These are phyloP conservation scores for Picea sitchensis DNA, from an alignment of 75 land plant species.

Conservation along the genomic window DNA sequence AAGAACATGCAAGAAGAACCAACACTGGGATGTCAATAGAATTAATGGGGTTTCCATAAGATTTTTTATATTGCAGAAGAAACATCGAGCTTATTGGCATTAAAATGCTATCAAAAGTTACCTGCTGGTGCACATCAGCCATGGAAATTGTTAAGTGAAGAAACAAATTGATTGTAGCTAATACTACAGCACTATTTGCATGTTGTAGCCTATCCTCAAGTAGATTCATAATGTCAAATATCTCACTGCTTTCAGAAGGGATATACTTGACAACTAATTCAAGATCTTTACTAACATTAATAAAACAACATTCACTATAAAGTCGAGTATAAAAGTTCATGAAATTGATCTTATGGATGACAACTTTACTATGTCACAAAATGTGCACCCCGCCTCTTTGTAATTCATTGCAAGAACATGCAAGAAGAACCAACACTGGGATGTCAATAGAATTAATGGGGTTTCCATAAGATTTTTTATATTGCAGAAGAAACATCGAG, in stretches of 20 bases:
- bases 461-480: neutral
- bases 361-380: neutral
- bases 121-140: slow-evolving; percentile 99
- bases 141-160: slow-evolving; percentile 93
- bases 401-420: too few species aligned
- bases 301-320: neutral
- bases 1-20: neutral
- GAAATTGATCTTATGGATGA: neutral
- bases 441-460: neutral
- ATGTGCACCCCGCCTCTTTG: neutral
- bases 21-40: neutral
- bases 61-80: neutral
- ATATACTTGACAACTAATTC: slow-evolving; percentile 87
- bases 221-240: slow-evolving; percentile 97
- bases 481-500: neutral
- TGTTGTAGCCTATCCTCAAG: slow-evolving; percentile 99
- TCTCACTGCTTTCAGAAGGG: slow-evolving; percentile 84
- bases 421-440: neutral
- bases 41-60: neutral
- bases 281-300: too few species aligned
- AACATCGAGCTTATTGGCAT: slow-evolving; percentile 1
- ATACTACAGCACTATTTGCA: slow-evolving; percentile 96
- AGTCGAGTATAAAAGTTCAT: neutral
- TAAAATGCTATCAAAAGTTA: slow-evolving; percentile 18
- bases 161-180: slow-evolving; percentile 95